Evolutionary conservation across 2,329 filamentous ascomycete species (phyloP).

Genomic region (Fusarium musae): DNA sequence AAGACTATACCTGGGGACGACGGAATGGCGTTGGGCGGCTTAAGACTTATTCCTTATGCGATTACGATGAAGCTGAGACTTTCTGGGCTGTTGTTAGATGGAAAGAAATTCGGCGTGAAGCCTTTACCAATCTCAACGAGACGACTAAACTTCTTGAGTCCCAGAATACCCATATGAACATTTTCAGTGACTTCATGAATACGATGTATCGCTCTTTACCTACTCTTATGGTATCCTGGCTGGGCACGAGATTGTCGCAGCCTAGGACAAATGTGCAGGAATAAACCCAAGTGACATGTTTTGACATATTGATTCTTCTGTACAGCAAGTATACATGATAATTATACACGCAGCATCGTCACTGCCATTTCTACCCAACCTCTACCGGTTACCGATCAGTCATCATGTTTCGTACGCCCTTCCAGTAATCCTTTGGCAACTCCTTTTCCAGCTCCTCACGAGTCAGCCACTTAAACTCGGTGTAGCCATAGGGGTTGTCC

Average conservation of each 20-base stretch:
- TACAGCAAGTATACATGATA: conserved; percentile 47
- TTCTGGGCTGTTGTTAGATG: conserved; percentile 25
- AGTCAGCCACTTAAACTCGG: conserved; percentile 91
- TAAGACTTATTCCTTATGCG: conserved; percentile 41
- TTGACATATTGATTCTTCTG: conserved; percentile 35
- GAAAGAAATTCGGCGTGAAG: conserved; percentile 23
- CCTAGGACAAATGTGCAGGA: neutral
- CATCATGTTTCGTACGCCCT: conserved; percentile 83
- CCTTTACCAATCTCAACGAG: conserved; percentile 20
- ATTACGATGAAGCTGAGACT: conserved; percentile 35
- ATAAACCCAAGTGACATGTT: neutral
- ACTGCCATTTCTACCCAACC: conserved; percentile 18
- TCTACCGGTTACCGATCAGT: conserved; percentile 69
- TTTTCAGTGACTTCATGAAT: neutral
- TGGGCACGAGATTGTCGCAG: neutral
- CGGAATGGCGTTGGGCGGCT: conserved; percentile 43
- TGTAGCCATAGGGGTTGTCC: conserved; percentile 76
- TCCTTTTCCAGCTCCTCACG: conserved; percentile 83
- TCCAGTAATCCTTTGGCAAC: conserved; percentile 77
- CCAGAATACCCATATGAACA: conserved; percentile 15
- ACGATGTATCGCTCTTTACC: neutral
- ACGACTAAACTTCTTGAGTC: conserved; percentile 23
- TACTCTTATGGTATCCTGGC: neutral
- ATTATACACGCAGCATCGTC: conserved; percentile 44
- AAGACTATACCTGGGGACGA: conserved; percentile 36